Evolutionary conservation across 176 grass and related monocot species (phyloP).

Genomic region (Miscanthus lutarioriparius): DNA sequence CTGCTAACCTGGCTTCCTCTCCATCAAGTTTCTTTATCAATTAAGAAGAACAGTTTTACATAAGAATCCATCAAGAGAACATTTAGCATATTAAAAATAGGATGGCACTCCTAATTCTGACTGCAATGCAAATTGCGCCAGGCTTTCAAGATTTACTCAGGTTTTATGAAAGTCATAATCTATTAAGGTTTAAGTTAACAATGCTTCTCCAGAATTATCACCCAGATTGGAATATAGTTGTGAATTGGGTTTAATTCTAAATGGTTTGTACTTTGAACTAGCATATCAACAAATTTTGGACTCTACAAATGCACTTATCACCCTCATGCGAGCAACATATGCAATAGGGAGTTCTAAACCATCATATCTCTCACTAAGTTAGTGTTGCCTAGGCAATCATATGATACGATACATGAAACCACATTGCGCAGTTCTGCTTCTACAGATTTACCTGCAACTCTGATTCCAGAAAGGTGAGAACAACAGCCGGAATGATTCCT

Average conservation of each 20-base stretch:
- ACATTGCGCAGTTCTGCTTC: not conserved
- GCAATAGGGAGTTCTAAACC: slow-evolving; percentile 15
- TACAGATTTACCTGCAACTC: slow-evolving; percentile 75
- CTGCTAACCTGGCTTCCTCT: slow-evolving; percentile 69
- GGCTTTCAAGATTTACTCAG: slow-evolving; percentile 23
- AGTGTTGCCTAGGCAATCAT: slow-evolving; percentile 12
- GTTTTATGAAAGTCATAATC: not conserved
- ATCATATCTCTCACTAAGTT: slow-evolving; percentile 15
- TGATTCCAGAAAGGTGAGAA: slow-evolving; percentile 78
- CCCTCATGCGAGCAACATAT: not conserved
- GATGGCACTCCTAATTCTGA: slow-evolving; percentile 2
- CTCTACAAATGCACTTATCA: not conserved
- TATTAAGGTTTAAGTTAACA: slow-evolving; percentile 15
- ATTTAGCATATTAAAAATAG: not conserved
- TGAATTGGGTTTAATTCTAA: slow-evolving; percentile 6
- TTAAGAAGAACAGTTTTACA: slow-evolving; percentile 16
- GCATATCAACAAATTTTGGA: not conserved
- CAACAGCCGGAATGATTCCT: slow-evolving; percentile 81
- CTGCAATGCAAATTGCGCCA: not conserved
- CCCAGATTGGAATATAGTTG: not conserved
- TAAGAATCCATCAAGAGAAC: slow-evolving; percentile 9
- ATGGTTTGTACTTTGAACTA: slow-evolving; percentile 22
- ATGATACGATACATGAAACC: slow-evolving; percentile 21
- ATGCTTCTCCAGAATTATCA: not conserved
- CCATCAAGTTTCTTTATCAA: slow-evolving; percentile 84